Evolutionary conservation across 202 grass and related monocot genomes (phyloP), one percentile per base, ranked within the genome.

Genomic region (Musa balbisiana): DNA sequence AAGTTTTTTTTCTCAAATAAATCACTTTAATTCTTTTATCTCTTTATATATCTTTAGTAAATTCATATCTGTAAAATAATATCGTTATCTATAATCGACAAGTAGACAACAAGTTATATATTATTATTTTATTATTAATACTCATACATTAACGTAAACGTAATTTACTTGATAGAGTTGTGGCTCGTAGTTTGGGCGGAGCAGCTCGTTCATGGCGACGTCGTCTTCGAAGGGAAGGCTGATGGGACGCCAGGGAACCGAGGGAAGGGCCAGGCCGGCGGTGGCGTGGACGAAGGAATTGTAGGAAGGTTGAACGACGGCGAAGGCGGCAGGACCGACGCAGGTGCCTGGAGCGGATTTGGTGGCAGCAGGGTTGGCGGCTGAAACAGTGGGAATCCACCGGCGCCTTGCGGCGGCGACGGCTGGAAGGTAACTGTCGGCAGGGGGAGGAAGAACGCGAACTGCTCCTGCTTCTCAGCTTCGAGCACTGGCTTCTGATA

Each of bases 201-300:
- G 21, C 11, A 13, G 0, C n/a, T 26, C 24, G 9, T 71, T 71
- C 68, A 72, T 52, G 69, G 69, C 19, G 69, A 53, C 1, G 69
- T 20, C 69, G 66, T 33, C 64, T 79, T 74, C 24, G n/a, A 67
- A 64, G 75, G 55, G 55, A 55, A 79, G 22, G 68, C 69, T 13
- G 76, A 62, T 3, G 80, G 80, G 20, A 68, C 26, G 10, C 81
- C 81, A 26, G 81, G 81, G n/a, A 70, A 71, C 20, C 67, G 52
- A 77, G 72, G 80, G 16, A 69, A 23, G 2, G 21, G 68, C 69
- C 70, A 60, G 29, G 11, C 72, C 21, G 73, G 68, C 20, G 67
- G 59, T 2, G 33, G 9, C 10, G 24, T 15, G 3, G 21, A 14
- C 24, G 24, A 26, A 15, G 51, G 54, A 70, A 67, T 3, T 17